Conservation (phyloP, 306 rosid genomes). For the Acacia melanoxylon region DNA sequence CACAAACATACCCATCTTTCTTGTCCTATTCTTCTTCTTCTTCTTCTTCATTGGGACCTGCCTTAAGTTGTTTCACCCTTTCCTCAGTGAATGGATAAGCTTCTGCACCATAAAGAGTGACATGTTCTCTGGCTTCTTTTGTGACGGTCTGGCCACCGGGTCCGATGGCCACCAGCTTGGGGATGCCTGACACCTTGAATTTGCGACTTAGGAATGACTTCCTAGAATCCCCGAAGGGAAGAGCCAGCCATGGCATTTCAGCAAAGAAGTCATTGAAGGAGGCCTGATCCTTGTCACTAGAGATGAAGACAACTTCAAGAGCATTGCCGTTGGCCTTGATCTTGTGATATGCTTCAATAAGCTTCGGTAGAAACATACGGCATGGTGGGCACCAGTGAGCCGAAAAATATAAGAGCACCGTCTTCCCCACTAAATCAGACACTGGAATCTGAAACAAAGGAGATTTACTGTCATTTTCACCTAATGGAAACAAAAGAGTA, state of each 20-base stretch:
- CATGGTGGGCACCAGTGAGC: conserved; percentile 89
- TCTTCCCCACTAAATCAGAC: conserved; percentile 72
- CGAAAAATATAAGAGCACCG: conserved; percentile 76
- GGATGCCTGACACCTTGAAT: conserved; percentile 69
- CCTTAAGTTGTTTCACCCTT: conserved; percentile 50
- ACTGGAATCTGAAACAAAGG: conserved; percentile 19
- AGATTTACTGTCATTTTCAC: background rate
- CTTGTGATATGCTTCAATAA: conserved; percentile 55
- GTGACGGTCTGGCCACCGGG: conserved; percentile 66
- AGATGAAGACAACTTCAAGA: conserved; percentile 72
- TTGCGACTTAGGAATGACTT: conserved; percentile 51
- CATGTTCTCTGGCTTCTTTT: conserved; percentile 48
- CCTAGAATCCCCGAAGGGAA: conserved; percentile 77
- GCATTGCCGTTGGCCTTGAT: conserved; percentile 61
- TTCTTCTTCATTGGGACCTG: conserved; percentile 40
- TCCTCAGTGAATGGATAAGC: conserved; percentile 78
- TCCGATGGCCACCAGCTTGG: conserved; percentile 63
- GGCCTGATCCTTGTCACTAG: conserved; percentile 65
- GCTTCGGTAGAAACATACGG: conserved; percentile 76
- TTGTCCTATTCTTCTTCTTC: background rate
- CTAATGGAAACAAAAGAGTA: background rate
- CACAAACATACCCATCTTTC: conserved; percentile 49
- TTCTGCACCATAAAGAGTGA: conserved; percentile 51
- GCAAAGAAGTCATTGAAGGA: conserved; percentile 65
- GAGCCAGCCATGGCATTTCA: conserved; percentile 86